Percentiles rank a stretch among this genome's conserved stretches.
These are phyloP conservation scores for Stemphylium beticola DNA, from an alignment of 2,329 filamentous ascomycete genomes.

Conservation along the genomic window DNA sequence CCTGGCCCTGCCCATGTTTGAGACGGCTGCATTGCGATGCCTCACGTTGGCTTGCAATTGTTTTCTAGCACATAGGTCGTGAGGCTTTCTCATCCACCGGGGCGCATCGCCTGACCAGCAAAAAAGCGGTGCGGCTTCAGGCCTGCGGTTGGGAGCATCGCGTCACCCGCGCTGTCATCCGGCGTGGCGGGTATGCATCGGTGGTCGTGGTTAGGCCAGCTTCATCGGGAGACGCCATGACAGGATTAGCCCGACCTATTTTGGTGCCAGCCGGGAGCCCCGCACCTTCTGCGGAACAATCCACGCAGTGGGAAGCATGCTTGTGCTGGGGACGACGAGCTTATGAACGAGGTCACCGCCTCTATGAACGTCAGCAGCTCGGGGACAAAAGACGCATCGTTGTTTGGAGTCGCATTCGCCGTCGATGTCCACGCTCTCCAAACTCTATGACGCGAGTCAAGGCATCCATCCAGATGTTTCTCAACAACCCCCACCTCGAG, in stretches of 20 bases:
- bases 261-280: slow-evolving; percentile 32
- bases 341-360: not conserved
- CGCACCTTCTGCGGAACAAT: slow-evolving; percentile 29
- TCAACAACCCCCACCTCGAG: slow-evolving; percentile 13
- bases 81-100: slow-evolving; percentile 7
- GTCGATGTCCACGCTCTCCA: not conserved
- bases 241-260: slow-evolving; percentile 32
- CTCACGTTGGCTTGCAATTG: slow-evolving; percentile 23
- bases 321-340: not conserved
- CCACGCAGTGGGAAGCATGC: slow-evolving; percentile 8
- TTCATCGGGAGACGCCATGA: slow-evolving; percentile 34
- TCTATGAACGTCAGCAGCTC: too few relatives aligned
- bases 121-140: slow-evolving; percentile 20
- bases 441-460: not conserved
- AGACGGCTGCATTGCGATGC: slow-evolving; percentile 26
- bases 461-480: not conserved
- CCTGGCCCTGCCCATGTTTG: slow-evolving; percentile 30
- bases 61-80: slow-evolving; percentile 5
- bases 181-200: slow-evolving; percentile 35
- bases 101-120: slow-evolving; percentile 25
- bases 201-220: slow-evolving; percentile 30
- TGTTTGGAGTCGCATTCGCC: too few relatives aligned
- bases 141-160: slow-evolving; percentile 29
- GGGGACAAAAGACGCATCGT: too few relatives aligned
- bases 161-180: slow-evolving; percentile 42